A percentile compares a stretch with the other conserved stretches of the same genome.
phyloP scores from a whole-genome alignment of 164 flowering plant species.

The Umbilicus rupestris region DNA sequence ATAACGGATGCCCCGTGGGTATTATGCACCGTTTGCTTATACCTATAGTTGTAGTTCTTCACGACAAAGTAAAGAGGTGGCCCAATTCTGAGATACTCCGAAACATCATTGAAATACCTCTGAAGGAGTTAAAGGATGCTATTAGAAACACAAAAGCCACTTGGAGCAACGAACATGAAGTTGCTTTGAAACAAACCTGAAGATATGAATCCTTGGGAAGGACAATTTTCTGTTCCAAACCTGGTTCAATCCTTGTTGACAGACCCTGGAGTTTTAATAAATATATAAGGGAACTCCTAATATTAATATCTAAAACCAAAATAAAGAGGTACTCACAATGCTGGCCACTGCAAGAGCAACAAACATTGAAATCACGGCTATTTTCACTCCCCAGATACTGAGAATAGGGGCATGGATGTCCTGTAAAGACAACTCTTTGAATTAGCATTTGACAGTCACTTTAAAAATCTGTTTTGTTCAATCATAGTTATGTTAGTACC shows the following conservation, averaged over 20 bases:
- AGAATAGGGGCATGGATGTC: conserved; percentile 89
- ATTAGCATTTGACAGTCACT: not conserved
- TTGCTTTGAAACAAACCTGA: conserved; percentile 45
- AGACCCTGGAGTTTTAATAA: conserved; percentile 48
- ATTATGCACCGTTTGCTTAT: conserved; percentile 3
- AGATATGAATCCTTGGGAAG: conserved; percentile 97
- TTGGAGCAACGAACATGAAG: not conserved
- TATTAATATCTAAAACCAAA: not conserved
- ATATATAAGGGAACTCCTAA: not conserved
- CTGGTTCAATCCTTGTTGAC: conserved; percentile 88
- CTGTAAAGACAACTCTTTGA: conserved; percentile 25
- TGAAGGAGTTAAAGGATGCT: conserved; percentile 21
- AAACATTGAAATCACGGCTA: conserved; percentile 59
- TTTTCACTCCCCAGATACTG: conserved; percentile 70
- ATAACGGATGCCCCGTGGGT: not conserved
- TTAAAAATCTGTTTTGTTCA: no score
- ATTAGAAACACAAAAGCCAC: not conserved
- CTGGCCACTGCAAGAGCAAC: conserved; percentile 69
- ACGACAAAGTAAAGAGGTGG: conserved; percentile 96
- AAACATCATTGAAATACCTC: conserved; percentile 82
- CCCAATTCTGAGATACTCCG: conserved; percentile 85
- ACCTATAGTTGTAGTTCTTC: conserved; percentile 91
- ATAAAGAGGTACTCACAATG: conserved; percentile 56
- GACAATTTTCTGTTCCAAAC: conserved; percentile 86
- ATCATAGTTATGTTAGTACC: no score